Conservation (phyloP, 768 basidiomycete genomes). For the Podaxis carcinomalis region DNA sequence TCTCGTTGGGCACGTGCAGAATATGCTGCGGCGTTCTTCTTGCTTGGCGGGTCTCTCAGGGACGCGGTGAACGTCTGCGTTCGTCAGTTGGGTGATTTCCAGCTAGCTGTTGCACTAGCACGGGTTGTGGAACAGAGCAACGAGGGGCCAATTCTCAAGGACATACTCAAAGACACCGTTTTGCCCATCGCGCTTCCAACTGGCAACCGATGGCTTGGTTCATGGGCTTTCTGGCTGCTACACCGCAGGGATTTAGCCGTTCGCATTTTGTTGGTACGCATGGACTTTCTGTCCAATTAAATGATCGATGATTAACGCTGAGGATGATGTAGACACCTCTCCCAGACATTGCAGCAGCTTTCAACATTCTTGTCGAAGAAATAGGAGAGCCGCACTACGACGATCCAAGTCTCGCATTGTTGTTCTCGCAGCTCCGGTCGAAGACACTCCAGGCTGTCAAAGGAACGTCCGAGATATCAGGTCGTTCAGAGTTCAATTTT, state of each 20-base stretch:
- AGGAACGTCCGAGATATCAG: conserved; percentile 89
- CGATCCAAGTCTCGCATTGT: conserved; percentile 86
- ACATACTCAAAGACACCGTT: conserved; percentile 69
- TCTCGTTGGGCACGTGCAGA: conserved; percentile 39
- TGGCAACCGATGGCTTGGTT: conserved; percentile 90
- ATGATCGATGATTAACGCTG: background rate
- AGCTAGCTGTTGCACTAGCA: conserved; percentile 84
- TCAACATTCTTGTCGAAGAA: conserved; percentile 50
- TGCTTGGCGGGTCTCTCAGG: conserved; percentile 82
- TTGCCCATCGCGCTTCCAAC: conserved; percentile 80
- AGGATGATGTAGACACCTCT: conserved; percentile 57
- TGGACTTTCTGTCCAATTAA: background rate
- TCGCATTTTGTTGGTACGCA: conserved; percentile 79
- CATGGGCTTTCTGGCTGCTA: conserved; percentile 97
- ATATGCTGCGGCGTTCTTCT: conserved; percentile 98
- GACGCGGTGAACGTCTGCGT: conserved; percentile 92
- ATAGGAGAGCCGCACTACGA: conserved; percentile 89
- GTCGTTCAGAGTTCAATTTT: conserved; percentile 88
- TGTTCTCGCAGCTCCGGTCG: conserved; percentile 85
- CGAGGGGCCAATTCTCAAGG: conserved; percentile 70
- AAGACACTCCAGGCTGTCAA: conserved; percentile 92
- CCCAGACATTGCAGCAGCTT: conserved; percentile 59
- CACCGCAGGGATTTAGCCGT: conserved; percentile 84
- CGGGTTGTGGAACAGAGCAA: conserved; percentile 80
- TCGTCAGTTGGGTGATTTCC: conserved; percentile 84